A percentile compares a stretch with the other conserved stretches of the same genome.
Evolutionary conservation across 1,284 basidiomycete species (phyloP).

Genomic region (Exsudoporus floridanus): DNA sequence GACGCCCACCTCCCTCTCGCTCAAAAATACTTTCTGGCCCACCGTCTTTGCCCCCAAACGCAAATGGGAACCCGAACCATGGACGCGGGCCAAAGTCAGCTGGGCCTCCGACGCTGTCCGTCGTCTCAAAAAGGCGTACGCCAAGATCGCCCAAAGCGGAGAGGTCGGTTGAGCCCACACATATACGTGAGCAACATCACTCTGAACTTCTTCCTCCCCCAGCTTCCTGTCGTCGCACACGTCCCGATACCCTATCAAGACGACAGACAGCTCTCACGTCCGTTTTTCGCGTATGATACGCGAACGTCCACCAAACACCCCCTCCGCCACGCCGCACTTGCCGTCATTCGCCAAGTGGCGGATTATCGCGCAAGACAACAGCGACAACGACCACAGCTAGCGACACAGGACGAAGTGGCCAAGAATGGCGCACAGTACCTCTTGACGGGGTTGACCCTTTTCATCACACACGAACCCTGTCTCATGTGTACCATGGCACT

Average conservation of each 20-base stretch:
- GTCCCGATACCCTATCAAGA: constrained; percentile 62
- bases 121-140: constrained; percentile 50
- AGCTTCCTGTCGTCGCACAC: constrained; percentile 79
- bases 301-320: constrained; percentile 68
- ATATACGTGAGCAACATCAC: background rate
- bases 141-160: constrained; percentile 43
- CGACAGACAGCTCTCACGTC: constrained; percentile 33
- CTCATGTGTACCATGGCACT: constrained; percentile 96
- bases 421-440: constrained; percentile 80
- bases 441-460: constrained; percentile 77
- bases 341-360: constrained; percentile 68
- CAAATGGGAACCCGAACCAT: constrained; percentile 65
- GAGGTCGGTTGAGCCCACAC: constrained; percentile 48
- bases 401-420: constrained; percentile 7
- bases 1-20: constrained; percentile 62
- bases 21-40: constrained; percentile 79
- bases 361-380: constrained; percentile 49
- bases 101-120: constrained; percentile 78
- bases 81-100: constrained; percentile 61
- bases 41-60: constrained; percentile 73
- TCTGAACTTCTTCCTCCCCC: background rate
- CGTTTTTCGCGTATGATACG: constrained; percentile 69
- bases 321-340: constrained; percentile 80
- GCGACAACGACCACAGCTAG: constrained; percentile 10
- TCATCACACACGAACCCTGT: constrained; percentile 92